Base-by-base conservation (phyloP, 2,329 filamentous ascomycete genomes). In the Aspergillus sp. region DNA sequence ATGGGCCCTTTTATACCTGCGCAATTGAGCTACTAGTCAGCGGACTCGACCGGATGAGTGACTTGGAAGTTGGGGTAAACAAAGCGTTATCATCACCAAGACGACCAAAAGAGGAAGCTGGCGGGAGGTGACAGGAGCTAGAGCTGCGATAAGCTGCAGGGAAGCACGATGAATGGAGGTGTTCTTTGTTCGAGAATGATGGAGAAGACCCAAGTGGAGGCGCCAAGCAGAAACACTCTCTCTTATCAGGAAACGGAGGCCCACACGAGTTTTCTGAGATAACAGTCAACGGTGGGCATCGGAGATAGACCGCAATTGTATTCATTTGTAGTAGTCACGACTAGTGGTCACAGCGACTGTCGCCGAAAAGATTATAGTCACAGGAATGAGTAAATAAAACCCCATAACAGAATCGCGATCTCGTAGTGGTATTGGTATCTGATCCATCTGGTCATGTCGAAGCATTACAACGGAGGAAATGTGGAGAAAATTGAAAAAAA, bases 381-480 rank as follows among this genome's bases (percentile, higher is more conserved):
- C 5, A 49, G 34, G 45, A 57, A 43, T 51, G 55, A 57, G 45
- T 31, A 51, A 51, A 51, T 51, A 51, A 34, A 48, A 22, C 13
- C 46, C 54, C 41, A 15, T 38, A 28, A 28, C 45, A 31, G 46
- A 51, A 57, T 51, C 47, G 47, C 55, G 43, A 57, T 51, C 34
- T 47, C 54, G 41, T 57, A 49, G 31, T 58, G 55, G 55, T 58
- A 52, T 52, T 58, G 55, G 55, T 58, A 52, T 52, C 47, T 51
- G 34, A 51, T 45, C 38, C 48, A 59, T 47, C 34, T 43, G 22
- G 47, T 59, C 49, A 41, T 53, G 43, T 59, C 49, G 28, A 30
- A 47, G 45, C 56, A 59, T 59, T 53, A 52, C 46, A 47, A 41
- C 17, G 45, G 22, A 43, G 17, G 23, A 53, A 34, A 19, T 23